phyloP scores from a whole-genome alignment of 495 filamentous ascomycete genomes.

The Xylaria acuta region DNA sequence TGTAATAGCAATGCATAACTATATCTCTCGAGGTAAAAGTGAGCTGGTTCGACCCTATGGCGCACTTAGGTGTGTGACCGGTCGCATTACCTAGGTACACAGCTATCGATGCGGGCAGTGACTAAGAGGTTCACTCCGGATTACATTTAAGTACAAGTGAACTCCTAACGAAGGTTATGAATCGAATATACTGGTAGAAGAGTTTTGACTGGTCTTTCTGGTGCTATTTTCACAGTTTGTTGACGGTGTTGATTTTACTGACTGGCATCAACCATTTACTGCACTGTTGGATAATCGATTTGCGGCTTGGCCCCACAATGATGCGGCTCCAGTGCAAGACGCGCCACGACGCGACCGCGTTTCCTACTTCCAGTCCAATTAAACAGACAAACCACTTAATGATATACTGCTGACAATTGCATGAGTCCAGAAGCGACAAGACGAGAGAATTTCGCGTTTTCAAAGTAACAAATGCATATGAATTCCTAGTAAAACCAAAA shows the following conservation, averaged over 20 bases:
- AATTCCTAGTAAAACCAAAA: conserved; percentile 34
- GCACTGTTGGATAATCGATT: not conserved
- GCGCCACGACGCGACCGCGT: conserved; percentile 22
- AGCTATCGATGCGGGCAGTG: not conserved
- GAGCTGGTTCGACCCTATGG: not conserved
- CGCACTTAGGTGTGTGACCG: not conserved
- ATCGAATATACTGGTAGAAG: not conserved
- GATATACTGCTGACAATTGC: not conserved
- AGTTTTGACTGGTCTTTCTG: not conserved
- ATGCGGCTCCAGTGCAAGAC: conserved; percentile 7
- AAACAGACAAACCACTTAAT: conserved; percentile 10
- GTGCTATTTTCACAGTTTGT: not conserved
- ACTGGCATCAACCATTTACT: not conserved
- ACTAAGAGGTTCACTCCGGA: not conserved
- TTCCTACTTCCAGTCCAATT: conserved; percentile 24
- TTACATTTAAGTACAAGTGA: not conserved
- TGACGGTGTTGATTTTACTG: not conserved
- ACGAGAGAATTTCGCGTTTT: not conserved
- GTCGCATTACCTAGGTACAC: no score
- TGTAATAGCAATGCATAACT: not conserved
- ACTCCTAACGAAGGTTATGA: not conserved
- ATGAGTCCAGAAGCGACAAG: not conserved
- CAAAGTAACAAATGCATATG: not conserved
- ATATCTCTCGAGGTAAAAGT: not conserved
- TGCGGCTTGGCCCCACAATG: not conserved